A percentile compares a stretch with the other conserved stretches of the same genome.
phyloP scores from a whole-genome alignment of 1,139 yeast genomes.

The Geotrichum cucujoidarum region DNA sequence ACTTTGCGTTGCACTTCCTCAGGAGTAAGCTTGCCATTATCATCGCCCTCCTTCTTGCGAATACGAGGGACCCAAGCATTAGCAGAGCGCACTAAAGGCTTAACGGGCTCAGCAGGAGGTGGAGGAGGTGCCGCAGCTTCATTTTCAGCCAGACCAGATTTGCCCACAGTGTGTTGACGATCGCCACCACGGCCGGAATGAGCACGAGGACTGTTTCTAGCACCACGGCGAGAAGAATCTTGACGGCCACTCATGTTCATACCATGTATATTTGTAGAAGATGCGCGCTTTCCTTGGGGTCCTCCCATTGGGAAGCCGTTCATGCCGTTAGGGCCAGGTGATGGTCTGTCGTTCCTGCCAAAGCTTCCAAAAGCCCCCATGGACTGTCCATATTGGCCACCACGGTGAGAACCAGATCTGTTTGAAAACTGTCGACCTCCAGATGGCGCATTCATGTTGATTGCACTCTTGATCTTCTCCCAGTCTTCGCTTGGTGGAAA shows the following conservation, averaged over 20 bases:
- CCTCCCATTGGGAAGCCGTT: conserved; percentile 21
- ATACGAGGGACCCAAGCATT: conserved; percentile 87
- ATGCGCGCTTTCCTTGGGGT: conserved; percentile 33
- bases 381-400: conserved; percentile 30
- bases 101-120: conserved; percentile 27
- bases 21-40: conserved; percentile 49
- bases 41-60: conserved; percentile 39
- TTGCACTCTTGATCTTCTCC: conserved; percentile 42
- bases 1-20: conserved; percentile 82
- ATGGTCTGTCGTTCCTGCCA: conserved; percentile 21
- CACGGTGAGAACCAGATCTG: conserved; percentile 21
- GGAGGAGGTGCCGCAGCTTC: conserved; percentile 25
- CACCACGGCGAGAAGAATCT: conserved; percentile 47
- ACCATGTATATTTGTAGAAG: background rate
- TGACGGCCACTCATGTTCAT: conserved; percentile 43
- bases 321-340: conserved; percentile 21
- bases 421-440: conserved; percentile 12
- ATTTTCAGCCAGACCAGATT: conserved; percentile 18
- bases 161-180: conserved; percentile 29
- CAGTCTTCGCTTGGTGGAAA: conserved; percentile 64
- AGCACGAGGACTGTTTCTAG: conserved; percentile 37
- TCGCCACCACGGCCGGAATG: conserved; percentile 34
- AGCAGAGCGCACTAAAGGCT: conserved; percentile 59
- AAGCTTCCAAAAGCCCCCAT: conserved; percentile 34
- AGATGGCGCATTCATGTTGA: conserved; percentile 34